Evolutionary conservation across 805 yeast genomes (phyloP).

Genomic region (Barnettozyma siamensis): DNA sequence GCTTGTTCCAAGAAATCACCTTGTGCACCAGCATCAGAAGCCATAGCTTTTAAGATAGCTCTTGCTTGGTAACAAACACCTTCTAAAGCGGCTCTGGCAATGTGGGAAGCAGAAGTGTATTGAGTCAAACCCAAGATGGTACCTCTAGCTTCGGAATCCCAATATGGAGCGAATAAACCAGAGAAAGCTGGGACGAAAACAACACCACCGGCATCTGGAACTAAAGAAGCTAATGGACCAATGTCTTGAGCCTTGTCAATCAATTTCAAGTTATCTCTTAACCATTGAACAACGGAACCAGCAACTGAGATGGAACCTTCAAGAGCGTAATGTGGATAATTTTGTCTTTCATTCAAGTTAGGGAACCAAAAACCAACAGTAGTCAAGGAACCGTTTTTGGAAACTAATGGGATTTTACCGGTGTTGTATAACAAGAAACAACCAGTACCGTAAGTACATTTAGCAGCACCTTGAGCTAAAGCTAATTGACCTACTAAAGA

Average conservation of each 20-base stretch:
- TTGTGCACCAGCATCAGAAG: slow-evolving; percentile 65
- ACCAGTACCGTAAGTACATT: slow-evolving; percentile 96
- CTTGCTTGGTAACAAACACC: slow-evolving; percentile 93
- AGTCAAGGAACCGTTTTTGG: slow-evolving; percentile 78
- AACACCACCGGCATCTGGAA: slow-evolving; percentile 80
- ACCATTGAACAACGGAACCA: slow-evolving; percentile 91
- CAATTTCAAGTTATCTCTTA: slow-evolving; percentile 81
- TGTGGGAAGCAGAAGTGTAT: slow-evolving; percentile 84
- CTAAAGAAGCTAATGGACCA: slow-evolving; percentile 84
- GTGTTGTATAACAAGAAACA: slow-evolving; percentile 87
- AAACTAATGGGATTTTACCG: slow-evolving; percentile 64
- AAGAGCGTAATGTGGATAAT: slow-evolving; percentile 75
- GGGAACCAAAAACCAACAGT: slow-evolving; percentile 92
- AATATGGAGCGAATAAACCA: slow-evolving; percentile 92
- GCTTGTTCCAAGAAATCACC: slow-evolving; percentile 50
- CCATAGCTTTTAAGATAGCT: slow-evolving; percentile 88
- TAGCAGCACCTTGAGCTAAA: slow-evolving; percentile 75
- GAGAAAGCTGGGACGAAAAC: slow-evolving; percentile 93
- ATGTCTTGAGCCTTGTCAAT: slow-evolving; percentile 80
- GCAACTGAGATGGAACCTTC: slow-evolving; percentile 98
- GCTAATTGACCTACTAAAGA: slow-evolving; percentile 93
- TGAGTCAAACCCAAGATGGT: slow-evolving; percentile 91
- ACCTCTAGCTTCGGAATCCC: slow-evolving; percentile 92
- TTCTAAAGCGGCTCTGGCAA: slow-evolving; percentile 91
- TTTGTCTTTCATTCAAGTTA: slow-evolving; percentile 36